phyloP scores from a whole-genome alignment of 768 basidiomycete genomes.

The Russula sp. region DNA sequence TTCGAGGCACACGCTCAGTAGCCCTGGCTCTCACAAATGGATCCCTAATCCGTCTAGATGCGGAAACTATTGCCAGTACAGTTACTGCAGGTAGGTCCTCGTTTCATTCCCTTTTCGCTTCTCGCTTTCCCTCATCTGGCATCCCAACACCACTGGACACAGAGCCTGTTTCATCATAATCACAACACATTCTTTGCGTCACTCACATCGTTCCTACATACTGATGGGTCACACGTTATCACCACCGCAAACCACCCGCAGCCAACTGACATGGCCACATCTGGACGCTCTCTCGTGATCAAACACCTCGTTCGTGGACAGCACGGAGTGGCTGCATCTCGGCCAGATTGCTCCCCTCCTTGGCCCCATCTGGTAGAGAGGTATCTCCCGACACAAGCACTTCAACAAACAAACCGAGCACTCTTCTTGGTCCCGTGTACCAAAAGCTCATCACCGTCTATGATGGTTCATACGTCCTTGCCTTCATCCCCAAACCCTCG shows the following conservation, averaged over 20 bases:
- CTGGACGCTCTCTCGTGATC: slow-evolving; percentile 85
- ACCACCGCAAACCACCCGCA: slow-evolving; percentile 68
- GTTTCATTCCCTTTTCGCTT: background rate
- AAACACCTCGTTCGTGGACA: slow-evolving; percentile 81
- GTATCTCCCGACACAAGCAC: slow-evolving; percentile 31
- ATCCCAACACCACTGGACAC: slow-evolving; percentile 63
- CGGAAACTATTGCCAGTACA: slow-evolving; percentile 50
- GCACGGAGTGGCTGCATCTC: slow-evolving; percentile 67
- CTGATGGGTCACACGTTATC: slow-evolving; percentile 55
- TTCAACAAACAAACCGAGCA: slow-evolving; percentile 35
- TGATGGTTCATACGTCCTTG: slow-evolving; percentile 57
- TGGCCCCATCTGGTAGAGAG: slow-evolving; percentile 30
- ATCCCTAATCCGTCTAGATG: slow-evolving; percentile 62
- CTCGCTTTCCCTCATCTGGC: background rate
- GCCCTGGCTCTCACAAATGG: slow-evolving; percentile 57
- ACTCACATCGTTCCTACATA: slow-evolving; percentile 55
- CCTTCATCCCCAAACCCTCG: slow-evolving; percentile 65
- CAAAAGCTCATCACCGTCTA: slow-evolving; percentile 65
- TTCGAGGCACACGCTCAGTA: slow-evolving; percentile 60
- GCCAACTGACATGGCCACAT: no score
- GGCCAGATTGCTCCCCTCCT: slow-evolving; percentile 45
- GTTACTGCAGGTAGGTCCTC: slow-evolving; percentile 49
- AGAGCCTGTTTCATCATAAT: slow-evolving; percentile 45
- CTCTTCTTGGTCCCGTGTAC: slow-evolving; percentile 52
- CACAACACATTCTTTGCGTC: slow-evolving; percentile 63